These are phyloP conservation scores for Phytophthora niederhauseri DNA, from an alignment of 352 stramenopile species.

Conservation along the genomic window DNA sequence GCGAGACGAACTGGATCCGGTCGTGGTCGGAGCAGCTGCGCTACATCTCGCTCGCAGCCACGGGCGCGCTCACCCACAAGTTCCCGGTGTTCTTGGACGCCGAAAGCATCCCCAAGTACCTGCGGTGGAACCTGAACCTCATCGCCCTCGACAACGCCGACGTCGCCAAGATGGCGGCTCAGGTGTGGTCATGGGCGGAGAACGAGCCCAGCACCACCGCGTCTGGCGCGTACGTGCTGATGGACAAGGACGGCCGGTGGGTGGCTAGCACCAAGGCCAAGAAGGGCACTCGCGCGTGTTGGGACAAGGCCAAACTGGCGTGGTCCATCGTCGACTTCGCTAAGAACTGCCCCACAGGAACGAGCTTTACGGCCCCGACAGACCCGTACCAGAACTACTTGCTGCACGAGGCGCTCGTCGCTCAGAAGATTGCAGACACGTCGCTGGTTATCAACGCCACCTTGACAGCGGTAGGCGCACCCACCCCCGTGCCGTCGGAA, in stretches of 20 bases:
- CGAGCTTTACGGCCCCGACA: conserved; percentile 35
- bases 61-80: conserved; percentile 28
- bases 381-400: conserved; percentile 67
- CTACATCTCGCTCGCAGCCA: conserved; percentile 51
- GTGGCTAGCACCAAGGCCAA: conserved; percentile 31
- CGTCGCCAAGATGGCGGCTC: conserved; percentile 56
- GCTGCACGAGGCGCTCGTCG: conserved; percentile 39
- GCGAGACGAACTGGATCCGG: conserved; percentile 49
- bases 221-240: conserved; percentile 35
- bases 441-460: conserved; percentile 54
- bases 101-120: conserved; percentile 51
- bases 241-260: conserved; percentile 50
- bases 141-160: conserved; percentile 54
- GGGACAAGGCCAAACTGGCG: conserved; percentile 34
- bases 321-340: conserved; percentile 48
- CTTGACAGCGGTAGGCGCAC: conserved; percentile 30
- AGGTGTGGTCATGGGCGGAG: conserved; percentile 62
- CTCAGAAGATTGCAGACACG: conserved; percentile 39
- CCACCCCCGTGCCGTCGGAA: conserved; percentile 25
- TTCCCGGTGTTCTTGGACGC: conserved; percentile 43
- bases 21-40: conserved; percentile 56
- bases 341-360: conserved; percentile 35
- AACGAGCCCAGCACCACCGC: conserved; percentile 47
- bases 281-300: conserved; percentile 46
- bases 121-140: conserved; percentile 68